A percentile compares a stretch with the other conserved stretches of the same genome.
These are phyloP conservation scores for Salix brachista DNA, from an alignment of 345 rosid species.

Conservation along the genomic window DNA sequence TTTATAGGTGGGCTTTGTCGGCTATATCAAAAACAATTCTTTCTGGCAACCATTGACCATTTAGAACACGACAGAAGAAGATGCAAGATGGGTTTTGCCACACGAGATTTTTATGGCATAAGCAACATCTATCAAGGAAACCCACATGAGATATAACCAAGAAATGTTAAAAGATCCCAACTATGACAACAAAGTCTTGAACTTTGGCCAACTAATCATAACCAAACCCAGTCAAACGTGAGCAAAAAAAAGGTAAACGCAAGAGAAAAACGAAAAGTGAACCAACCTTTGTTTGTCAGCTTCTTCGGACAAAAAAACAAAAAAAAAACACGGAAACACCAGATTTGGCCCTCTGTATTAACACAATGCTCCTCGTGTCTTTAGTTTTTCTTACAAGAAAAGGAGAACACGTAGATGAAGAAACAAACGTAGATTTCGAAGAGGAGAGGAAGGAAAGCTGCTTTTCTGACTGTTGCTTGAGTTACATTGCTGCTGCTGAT, in stretches of 20 bases:
- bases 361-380: neutral
- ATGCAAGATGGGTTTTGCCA: neutral
- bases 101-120: conserved; percentile 2
- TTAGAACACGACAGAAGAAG: neutral
- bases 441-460: neutral
- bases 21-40: conserved; percentile 10
- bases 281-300: neutral
- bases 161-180: neutral
- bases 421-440: neutral
- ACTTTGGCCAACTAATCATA: neutral
- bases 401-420: neutral
- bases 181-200: conserved; percentile 4
- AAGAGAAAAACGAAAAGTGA: conserved; percentile 4
- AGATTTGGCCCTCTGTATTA: neutral
- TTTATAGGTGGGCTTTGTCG: neutral
- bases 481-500: neutral
- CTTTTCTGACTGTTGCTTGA: neutral
- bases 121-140: conserved; percentile 8
- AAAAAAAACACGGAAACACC: conserved; percentile 1
- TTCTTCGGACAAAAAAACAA: neutral
- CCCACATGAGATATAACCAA: neutral
- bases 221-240: neutral
- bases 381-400: neutral
- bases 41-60: conserved; percentile 11
- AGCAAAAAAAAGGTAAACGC: neutral